Evolutionary conservation across 2,329 filamentous ascomycete species (phyloP), one percentile per base, ranked within the genome.

Genomic region (Allantophomopsis lycopodina): DNA sequence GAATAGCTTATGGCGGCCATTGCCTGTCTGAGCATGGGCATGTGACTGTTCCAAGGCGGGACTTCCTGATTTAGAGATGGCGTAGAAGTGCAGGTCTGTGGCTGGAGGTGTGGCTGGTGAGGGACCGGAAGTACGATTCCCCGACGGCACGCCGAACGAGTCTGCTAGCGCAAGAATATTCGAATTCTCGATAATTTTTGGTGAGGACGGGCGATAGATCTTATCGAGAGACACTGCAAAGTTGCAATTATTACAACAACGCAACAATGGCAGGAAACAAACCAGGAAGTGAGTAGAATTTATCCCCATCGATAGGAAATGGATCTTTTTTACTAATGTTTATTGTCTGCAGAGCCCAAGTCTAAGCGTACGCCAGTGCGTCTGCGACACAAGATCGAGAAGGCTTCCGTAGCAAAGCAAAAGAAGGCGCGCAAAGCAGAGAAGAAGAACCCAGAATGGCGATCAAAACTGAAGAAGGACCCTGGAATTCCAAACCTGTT

Each of bases 391-490:
- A 95, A 94, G 66, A 96, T 98, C 62, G 76, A 94, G 59, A 98
- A 98, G 65, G 80, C 83, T 16, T 85, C 88, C 39, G 76, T 76
- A 33, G 79, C 84, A 46, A 98, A 98, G 69, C 86, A 94, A 64
- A 78, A 79, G 58, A 98, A 98, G 64, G 67, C 78, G 45, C 81
- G 79, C 56, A 96, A 94, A 69, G 69, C 78, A 41, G 86, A 83
- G 41, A 96, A 94, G 68, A 87, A 94, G 76, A 94, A 95, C 60
- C 89, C 91, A 28, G 78, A 94, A 84, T 96, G 91, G 87, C 78
- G 83, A 51, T 88, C 86, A 43, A 84, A 87, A 60, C 60, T 94
- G 50, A 96, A 95, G 75, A 98, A 96, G 67, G 91, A 98, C 54
- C 91, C 89, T 17, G 91, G 91, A 37, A 95, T 98, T 46, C 91